phyloP scores from a whole-genome alignment of 164 flowering plant species.

The Aristolochia contorta region DNA sequence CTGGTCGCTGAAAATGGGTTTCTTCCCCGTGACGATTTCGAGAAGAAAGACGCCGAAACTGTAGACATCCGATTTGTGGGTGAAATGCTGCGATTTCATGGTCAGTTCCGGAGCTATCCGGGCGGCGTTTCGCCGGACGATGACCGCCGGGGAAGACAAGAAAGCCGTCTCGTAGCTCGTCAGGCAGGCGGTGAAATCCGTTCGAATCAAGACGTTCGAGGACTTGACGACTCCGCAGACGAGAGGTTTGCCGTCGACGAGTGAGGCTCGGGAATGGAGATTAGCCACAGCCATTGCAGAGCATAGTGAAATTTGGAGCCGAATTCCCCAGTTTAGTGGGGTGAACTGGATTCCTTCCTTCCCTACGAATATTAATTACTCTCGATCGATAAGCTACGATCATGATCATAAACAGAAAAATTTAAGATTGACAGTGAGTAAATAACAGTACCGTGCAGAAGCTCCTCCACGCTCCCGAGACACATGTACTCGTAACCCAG shows the following conservation, averaged over 20 bases:
- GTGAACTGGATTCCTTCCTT: constrained; percentile 23
- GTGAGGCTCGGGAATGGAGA: constrained; percentile 9
- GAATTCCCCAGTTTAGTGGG: constrained; percentile 16
- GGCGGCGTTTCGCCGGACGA: constrained; percentile 15
- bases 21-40: constrained; percentile 19
- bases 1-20: constrained; percentile 5
- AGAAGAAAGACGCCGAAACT: constrained; percentile 21
- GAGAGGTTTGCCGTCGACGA: constrained; percentile 14
- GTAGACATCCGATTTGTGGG: constrained; percentile 14
- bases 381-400: not conserved
- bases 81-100: not conserved
- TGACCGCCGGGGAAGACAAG: constrained; percentile 9
- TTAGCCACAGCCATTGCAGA: constrained; percentile 23
- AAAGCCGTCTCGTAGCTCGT: constrained; percentile 18
- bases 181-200: constrained; percentile 19
- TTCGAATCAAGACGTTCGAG: constrained; percentile 18
- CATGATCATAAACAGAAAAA: not conserved
- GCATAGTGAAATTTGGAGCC: constrained; percentile 16
- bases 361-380: constrained; percentile 9
- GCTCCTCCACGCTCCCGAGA: constrained; percentile 30
- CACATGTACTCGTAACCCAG: constrained; percentile 21
- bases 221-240: constrained; percentile 24
- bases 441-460: constrained; percentile 28
- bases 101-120: constrained; percentile 17
- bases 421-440: not conserved